These are phyloP conservation scores for Apophysomyces ossiformis DNA, from an alignment of 371 early-diverging fungal species.

Conservation along the genomic window DNA sequence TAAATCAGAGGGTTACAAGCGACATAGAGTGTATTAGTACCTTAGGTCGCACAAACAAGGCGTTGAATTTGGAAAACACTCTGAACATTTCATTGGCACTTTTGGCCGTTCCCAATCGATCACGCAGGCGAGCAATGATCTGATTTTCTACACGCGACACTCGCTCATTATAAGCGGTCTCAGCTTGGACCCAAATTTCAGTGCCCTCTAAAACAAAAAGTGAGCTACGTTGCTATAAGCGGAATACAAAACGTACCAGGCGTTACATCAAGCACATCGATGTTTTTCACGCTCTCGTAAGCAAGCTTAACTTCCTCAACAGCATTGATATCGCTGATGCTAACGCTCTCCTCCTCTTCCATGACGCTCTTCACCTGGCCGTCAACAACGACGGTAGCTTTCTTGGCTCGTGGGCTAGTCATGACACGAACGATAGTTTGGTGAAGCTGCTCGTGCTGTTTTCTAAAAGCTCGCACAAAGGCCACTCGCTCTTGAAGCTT, in stretches of 20 bases:
- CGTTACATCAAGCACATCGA: slow-evolving; percentile 95
- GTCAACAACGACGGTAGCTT: slow-evolving; percentile 55
- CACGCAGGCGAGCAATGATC: slow-evolving; percentile 93
- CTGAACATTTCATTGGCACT: slow-evolving; percentile 99
- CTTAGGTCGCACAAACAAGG: slow-evolving; percentile 97
- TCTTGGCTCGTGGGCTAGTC: slow-evolving; percentile 68
- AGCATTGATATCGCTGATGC: slow-evolving; percentile 74
- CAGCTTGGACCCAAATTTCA: slow-evolving; percentile 91
- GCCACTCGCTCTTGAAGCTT: slow-evolving; percentile 92
- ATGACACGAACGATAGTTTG: slow-evolving; percentile 94
- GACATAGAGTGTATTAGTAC: slow-evolving; percentile 22
- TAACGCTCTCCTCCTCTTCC: slow-evolving; percentile 64
- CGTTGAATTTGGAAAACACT: slow-evolving; percentile 98
- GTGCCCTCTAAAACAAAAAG: slow-evolving; percentile 78
- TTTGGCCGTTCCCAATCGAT: slow-evolving; percentile 92
- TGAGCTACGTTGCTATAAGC: not conserved
- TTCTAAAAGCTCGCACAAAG: slow-evolving; percentile 91
- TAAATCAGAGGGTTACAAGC: not conserved
- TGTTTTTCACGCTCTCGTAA: slow-evolving; percentile 90
- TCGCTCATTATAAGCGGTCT: slow-evolving; percentile 92
- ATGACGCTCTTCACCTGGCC: slow-evolving; percentile 55
- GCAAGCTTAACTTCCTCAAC: slow-evolving; percentile 92
- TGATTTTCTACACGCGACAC: slow-evolving; percentile 96
- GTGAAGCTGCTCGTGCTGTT: slow-evolving; percentile 95
- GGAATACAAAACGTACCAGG: slow-evolving; percentile 42